A percentile compares a stretch with the other conserved stretches of the same genome.
phyloP scores from a whole-genome alignment of 768 basidiomycete genomes.

The Agaricus sinodeliciosus region DNA sequence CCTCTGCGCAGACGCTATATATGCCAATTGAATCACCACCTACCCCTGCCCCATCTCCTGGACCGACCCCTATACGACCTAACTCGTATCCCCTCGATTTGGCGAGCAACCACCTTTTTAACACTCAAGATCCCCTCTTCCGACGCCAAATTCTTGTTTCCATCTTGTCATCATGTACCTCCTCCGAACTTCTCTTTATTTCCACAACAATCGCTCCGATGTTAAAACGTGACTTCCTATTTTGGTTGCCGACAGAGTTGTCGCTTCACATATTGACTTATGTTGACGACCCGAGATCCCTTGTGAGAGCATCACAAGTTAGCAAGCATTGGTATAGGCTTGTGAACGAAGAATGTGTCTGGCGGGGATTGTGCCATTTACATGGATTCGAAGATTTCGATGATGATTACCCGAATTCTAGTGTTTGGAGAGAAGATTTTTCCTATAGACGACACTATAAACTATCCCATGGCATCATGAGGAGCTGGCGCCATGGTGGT shows the following conservation, averaged over 20 bases:
- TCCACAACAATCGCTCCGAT: constrained; percentile 58
- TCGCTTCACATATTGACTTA: constrained; percentile 69
- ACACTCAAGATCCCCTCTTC: constrained; percentile 23
- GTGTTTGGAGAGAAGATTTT: constrained; percentile 20
- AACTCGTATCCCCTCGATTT: constrained; percentile 16
- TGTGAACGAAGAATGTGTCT: constrained; percentile 68
- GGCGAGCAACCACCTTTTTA: constrained; percentile 12
- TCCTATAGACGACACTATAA: constrained; percentile 72
- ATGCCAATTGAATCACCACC: constrained; percentile 53
- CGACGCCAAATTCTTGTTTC: constrained; percentile 48
- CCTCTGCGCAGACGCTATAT: constrained; percentile 24
- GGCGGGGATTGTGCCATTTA: constrained; percentile 67
- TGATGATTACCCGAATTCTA: constrained; percentile 9
- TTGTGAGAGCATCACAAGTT: constrained; percentile 65
- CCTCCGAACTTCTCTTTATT: constrained; percentile 58
- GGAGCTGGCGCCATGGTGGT: constrained; percentile 77
- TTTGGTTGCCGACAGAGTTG: constrained; percentile 46
- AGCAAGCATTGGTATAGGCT: constrained; percentile 66
- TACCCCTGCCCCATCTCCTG: constrained; percentile 57
- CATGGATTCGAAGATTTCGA: constrained; percentile 41
- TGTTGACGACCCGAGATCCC: constrained; percentile 67
- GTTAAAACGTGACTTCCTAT: constrained; percentile 55
- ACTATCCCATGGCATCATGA: constrained; percentile 62
- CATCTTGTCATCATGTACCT: constrained; percentile 47
- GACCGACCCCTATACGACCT: constrained; percentile 17